Conservation (phyloP, 2,329 filamentous ascomycete genomes). For the Podosphaera fusca region DNA sequence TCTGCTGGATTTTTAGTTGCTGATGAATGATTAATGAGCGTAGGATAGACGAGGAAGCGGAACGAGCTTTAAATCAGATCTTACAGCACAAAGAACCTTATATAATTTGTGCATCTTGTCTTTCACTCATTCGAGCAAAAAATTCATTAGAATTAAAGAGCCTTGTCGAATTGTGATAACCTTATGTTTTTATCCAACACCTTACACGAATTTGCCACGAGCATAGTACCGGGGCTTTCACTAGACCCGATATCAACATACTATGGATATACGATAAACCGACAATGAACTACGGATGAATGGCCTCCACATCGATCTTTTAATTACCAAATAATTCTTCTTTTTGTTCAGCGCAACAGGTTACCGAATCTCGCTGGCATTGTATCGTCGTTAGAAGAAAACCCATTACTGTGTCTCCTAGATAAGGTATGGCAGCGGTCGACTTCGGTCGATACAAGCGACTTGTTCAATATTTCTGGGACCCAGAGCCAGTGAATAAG, state of each 20-base stretch:
- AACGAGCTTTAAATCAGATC: background rate
- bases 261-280: no score
- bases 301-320: no score
- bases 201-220: background rate
- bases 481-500: constrained; percentile 70
- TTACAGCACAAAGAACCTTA: background rate
- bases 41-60: background rate
- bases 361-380: no score
- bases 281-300: no score
- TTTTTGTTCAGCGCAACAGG: no score
- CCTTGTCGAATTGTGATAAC: background rate
- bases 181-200: background rate
- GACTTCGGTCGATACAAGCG: constrained; percentile 61
- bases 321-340: no score
- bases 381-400: no score
- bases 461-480: constrained; percentile 80
- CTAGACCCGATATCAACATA: constrained; percentile 4
- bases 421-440: constrained; percentile 30
- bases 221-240: background rate
- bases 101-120: background rate
- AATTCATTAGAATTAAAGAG: background rate
- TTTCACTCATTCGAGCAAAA: background rate
- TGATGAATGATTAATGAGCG: background rate
- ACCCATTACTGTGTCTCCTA: background rate
- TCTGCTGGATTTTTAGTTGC: background rate